Evolutionary conservation across 2,329 filamentous ascomycete genomes (phyloP).

Genomic region (Aspergillus felis): DNA sequence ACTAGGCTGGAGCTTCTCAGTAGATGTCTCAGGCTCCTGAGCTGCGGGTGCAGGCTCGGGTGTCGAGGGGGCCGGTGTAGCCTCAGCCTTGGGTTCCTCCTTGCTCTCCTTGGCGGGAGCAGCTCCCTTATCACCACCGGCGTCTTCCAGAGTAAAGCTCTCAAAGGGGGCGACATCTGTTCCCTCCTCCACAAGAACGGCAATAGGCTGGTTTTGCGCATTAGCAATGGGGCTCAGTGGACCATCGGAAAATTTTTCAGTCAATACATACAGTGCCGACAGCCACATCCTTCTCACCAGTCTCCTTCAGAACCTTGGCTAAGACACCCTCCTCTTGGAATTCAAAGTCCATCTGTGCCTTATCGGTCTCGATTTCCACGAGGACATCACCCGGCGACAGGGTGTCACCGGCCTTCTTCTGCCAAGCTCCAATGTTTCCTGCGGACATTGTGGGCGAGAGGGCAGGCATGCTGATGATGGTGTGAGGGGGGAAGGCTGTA

Average conservation of each 20-base stretch:
- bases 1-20: constrained; percentile 74
- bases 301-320: constrained; percentile 89
- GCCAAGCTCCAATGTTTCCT: constrained; percentile 95
- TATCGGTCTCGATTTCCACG: constrained; percentile 98
- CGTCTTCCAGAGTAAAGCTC: constrained; percentile 81
- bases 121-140: constrained; percentile 73
- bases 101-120: constrained; percentile 60
- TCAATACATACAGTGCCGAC: constrained; percentile 80
- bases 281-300: constrained; percentile 87
- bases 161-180: constrained; percentile 84
- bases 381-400: constrained; percentile 90
- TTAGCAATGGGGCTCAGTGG: constrained; percentile 12
- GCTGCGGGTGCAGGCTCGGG: constrained; percentile 47
- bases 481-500: constrained; percentile 88
- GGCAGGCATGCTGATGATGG: constrained; percentile 94
- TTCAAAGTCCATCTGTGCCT: constrained; percentile 99
- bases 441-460: constrained; percentile 96
- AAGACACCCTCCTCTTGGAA: constrained; percentile 97
- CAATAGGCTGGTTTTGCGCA: constrained; percentile 70
- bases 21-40: constrained; percentile 68
- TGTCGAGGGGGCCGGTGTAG: constrained; percentile 59
- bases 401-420: constrained; percentile 90
- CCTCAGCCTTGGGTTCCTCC: constrained; percentile 49
- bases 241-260: constrained; percentile 15
- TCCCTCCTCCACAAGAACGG: constrained; percentile 88